Conservation (phyloP, 2,329 filamentous ascomycete genomes). For the Fusarium torulosum region DNA sequence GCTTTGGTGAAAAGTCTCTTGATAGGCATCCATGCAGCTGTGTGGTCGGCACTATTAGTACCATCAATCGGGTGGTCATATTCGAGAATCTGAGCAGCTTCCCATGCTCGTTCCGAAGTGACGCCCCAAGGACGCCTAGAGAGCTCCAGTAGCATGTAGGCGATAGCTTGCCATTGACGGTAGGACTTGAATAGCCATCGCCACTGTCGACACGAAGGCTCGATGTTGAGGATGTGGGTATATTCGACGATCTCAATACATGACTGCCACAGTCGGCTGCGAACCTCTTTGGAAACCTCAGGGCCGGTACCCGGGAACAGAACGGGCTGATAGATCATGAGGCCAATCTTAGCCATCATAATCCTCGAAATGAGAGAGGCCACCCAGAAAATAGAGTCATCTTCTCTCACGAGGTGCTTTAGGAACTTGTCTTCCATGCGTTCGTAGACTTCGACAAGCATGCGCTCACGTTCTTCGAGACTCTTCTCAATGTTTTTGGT, state of each 20-base stretch:
- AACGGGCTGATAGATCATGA: conserved; percentile 38
- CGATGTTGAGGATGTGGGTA: conserved; percentile 38
- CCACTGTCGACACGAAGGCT: conserved; percentile 35
- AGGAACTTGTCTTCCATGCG: conserved; percentile 41
- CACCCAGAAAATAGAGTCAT: conserved; percentile 37
- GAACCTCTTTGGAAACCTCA: conserved; percentile 30
- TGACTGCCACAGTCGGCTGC: conserved; percentile 37
- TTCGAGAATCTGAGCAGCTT: conserved; percentile 39
- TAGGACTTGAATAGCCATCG: conserved; percentile 38
- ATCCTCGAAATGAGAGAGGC: conserved; percentile 36
- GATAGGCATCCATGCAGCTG: conserved; percentile 40
- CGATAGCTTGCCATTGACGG: conserved; percentile 39
- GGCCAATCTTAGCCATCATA: conserved; percentile 39
- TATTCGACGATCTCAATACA: conserved; percentile 43
- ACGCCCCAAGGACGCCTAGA: conserved; percentile 34
- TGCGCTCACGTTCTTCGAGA: conserved; percentile 37
- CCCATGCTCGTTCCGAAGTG: conserved; percentile 39
- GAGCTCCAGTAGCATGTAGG: conserved; percentile 38
- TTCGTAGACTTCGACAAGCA: conserved; percentile 40
- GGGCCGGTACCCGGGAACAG: conserved; percentile 37
- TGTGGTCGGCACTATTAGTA: conserved; percentile 28
- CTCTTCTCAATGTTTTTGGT: conserved; percentile 32
- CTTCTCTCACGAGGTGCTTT: conserved; percentile 33
- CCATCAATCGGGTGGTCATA: conserved; percentile 39
- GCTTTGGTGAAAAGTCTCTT: conserved; percentile 38